These are phyloP conservation scores for Aspergillus sparsus DNA, from an alignment of 495 filamentous ascomycete species.

Conservation along the genomic window DNA sequence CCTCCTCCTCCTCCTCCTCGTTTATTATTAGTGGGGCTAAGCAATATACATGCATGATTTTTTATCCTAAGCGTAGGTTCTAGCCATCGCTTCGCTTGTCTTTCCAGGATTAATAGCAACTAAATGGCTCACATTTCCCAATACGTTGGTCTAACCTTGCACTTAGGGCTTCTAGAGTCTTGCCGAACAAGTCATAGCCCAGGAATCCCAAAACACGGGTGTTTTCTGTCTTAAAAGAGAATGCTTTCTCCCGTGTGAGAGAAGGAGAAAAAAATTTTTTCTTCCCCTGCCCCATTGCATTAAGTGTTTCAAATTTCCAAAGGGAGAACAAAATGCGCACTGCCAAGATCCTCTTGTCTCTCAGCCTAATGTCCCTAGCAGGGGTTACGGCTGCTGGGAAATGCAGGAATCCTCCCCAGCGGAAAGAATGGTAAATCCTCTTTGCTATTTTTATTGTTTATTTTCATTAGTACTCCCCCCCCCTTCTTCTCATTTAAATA, in stretches of 20 bases:
- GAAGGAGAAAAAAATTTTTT: constrained; percentile 1
- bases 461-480: background rate
- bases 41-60: background rate
- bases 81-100: background rate
- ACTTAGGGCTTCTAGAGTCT: constrained; percentile 10
- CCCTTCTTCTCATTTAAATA: too few species aligned
- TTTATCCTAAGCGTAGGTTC: background rate
- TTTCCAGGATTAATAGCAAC: too few species aligned
- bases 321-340: constrained; percentile 8
- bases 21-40: background rate
- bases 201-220: background rate
- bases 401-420: constrained; percentile 22
- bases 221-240: constrained; percentile 3
- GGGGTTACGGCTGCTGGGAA: constrained; percentile 7
- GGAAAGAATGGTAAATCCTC: constrained; percentile 28
- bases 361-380: constrained; percentile 8
- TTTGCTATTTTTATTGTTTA: background rate
- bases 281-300: background rate
- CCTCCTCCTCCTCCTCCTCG: background rate
- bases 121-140: constrained; percentile 2
- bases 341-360: constrained; percentile 10
- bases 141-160: constrained; percentile 4
- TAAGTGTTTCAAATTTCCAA: constrained; percentile 11
- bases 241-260: constrained; percentile 10
- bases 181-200: constrained; percentile 14